phyloP scores from a whole-genome alignment of 164 flowering plant genomes.

The Taxillus chinensis region DNA sequence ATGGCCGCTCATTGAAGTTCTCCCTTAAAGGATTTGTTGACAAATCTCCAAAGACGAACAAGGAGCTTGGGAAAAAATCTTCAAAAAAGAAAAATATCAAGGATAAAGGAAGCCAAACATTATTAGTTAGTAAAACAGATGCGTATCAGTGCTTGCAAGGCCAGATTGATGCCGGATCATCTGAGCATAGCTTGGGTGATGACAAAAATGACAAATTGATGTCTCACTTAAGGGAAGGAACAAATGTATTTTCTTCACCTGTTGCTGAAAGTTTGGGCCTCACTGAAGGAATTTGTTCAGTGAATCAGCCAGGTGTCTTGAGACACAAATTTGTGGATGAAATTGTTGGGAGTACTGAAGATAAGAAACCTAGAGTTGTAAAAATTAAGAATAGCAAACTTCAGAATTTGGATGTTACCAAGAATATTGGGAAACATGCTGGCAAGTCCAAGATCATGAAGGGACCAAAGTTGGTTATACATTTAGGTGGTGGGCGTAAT shows the following conservation, averaged over 20 bases:
- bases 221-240: slow-evolving; percentile 27
- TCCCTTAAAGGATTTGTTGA: slow-evolving; percentile 66
- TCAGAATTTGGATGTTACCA: slow-evolving; percentile 26
- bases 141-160: slow-evolving; percentile 26
- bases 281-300: slow-evolving; percentile 31
- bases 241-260: slow-evolving; percentile 26
- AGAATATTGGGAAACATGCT: slow-evolving; percentile 31
- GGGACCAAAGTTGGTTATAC: slow-evolving; percentile 79
- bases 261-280: slow-evolving; percentile 26
- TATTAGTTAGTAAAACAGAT: slow-evolving; percentile 20
- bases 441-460: slow-evolving; percentile 45
- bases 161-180: slow-evolving; percentile 23
- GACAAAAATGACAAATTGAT: slow-evolving; percentile 29
- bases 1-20: slow-evolving; percentile 63
- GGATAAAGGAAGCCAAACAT: slow-evolving; percentile 40
- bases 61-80: slow-evolving; percentile 60
- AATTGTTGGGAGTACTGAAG: slow-evolving; percentile 28
- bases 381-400: slow-evolving; percentile 37
- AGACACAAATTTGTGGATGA: slow-evolving; percentile 46
- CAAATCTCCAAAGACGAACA: slow-evolving; percentile 52
- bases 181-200: slow-evolving; percentile 27
- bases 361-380: slow-evolving; percentile 26
- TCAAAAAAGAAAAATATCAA: slow-evolving; percentile 42
- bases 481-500: slow-evolving; percentile 54
- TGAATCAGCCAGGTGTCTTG: slow-evolving; percentile 41